Percentiles rank a stretch among this genome's conserved stretches.
These are phyloP conservation scores for Phialocephala sp. DNA, from an alignment of 2,329 filamentous ascomycete species.

Conservation along the genomic window DNA sequence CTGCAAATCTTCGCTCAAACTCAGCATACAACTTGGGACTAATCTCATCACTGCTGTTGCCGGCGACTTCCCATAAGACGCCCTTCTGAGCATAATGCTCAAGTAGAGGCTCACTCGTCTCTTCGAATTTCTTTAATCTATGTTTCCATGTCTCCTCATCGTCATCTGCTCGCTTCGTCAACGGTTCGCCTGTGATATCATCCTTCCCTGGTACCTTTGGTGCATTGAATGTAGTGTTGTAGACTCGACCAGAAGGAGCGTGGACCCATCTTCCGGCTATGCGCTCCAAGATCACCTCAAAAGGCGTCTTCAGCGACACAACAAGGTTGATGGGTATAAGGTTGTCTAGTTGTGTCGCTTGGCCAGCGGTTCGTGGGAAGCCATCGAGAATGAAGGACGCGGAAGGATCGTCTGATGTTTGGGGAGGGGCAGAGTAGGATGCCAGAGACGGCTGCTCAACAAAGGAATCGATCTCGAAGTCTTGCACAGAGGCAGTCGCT, in stretches of 20 bases:
- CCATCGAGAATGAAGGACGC: slow-evolving; percentile 96
- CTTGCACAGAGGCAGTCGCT: slow-evolving; percentile 45
- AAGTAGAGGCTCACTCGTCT: slow-evolving; percentile 83
- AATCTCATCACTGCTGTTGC: slow-evolving; percentile 93
- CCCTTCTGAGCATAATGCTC: slow-evolving; percentile 88
- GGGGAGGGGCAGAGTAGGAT: slow-evolving; percentile 46
- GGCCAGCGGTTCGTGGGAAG: slow-evolving; percentile 85
- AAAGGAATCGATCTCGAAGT: slow-evolving; percentile 39
- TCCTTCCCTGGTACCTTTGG: slow-evolving; percentile 82
- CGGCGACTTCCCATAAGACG: slow-evolving; percentile 84
- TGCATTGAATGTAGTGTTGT: slow-evolving; percentile 92
- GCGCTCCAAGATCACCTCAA: slow-evolving; percentile 83
- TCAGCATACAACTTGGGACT: slow-evolving; percentile 85
- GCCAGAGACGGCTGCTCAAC: slow-evolving; percentile 41
- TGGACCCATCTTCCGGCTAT: slow-evolving; percentile 95
- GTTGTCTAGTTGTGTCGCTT: slow-evolving; percentile 77
- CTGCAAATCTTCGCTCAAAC: slow-evolving; percentile 76
- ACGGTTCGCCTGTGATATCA: slow-evolving; percentile 86
- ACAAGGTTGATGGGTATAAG: slow-evolving; percentile 95
- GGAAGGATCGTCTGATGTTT: slow-evolving; percentile 69
- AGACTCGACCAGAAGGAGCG: slow-evolving; percentile 86
- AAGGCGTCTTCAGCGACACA: slow-evolving; percentile 83
- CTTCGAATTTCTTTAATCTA: slow-evolving; percentile 81
- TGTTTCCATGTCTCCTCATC: slow-evolving; percentile 83
- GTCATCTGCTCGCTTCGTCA: slow-evolving; percentile 86